Evolutionary conservation across 2,329 filamentous ascomycete genomes (phyloP), one percentile per base, ranked within the genome.

Genomic region (Moelleriella libera): DNA sequence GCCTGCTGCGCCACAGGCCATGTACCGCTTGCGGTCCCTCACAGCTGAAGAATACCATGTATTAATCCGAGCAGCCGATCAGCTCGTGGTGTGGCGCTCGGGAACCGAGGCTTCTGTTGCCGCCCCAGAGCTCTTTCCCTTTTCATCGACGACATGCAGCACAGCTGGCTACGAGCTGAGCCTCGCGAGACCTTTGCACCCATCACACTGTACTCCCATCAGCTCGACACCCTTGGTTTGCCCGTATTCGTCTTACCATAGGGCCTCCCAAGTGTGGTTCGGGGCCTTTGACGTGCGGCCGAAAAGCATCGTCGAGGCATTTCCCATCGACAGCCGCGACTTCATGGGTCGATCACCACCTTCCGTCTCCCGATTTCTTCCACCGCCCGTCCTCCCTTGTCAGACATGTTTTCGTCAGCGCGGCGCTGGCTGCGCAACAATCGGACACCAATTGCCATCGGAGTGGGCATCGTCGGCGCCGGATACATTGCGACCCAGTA

Each of bases 401-500:
- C 6, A 30, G 43, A 11, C 63, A 83, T 83, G 79, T 69, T 82
- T 58, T 69, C 73, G 53, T 82, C 87, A 56, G 85, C 86, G 58
- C 84, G 86, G 71, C 83, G 82, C 72, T 98, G 92, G 89, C 74
- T 97, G 63, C 82, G 82, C 68, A 87, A 88, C 68, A 94, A 98
- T 71, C 81, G 88, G 64, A 92, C 85, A 60, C 86, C 84, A 59
- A 78, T 98, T 62, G 86, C 88, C 62, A 78, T 98, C 61, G 88
- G 89, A 54, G 80, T 86, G 50, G 88, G 89, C 54, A 78, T 97
- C 55, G 69, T 96, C 54, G 89, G 90, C 55, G 87, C 85, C 47
- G 88, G 88, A 55, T 98, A 98, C 67, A 70, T 96, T 51, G 89
- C 85, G 48, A 88, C 87, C 40, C 88, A 95, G 66, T 98, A 96